These are phyloP conservation scores for Saccharomycopsis javanensis DNA, from an alignment of 805 yeast species.

Conservation along the genomic window DNA sequence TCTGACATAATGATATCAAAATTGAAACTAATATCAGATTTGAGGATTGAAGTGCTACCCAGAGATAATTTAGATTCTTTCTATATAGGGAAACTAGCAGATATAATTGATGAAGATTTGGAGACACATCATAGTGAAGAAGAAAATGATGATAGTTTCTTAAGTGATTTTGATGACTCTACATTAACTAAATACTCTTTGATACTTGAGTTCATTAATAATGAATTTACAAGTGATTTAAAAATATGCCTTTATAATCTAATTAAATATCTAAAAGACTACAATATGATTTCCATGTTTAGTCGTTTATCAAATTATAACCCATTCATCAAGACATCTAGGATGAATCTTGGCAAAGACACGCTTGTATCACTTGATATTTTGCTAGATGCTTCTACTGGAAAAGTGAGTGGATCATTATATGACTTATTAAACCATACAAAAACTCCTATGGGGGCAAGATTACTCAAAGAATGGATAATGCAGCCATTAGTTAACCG, in stretches of 20 bases:
- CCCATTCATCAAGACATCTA: constrained; percentile 38
- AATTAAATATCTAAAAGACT: constrained; percentile 49
- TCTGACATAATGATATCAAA: constrained; percentile 8
- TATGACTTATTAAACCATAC: constrained; percentile 79
- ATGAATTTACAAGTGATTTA: background rate
- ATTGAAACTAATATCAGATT: constrained; percentile 24
- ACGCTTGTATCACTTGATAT: constrained; percentile 69
- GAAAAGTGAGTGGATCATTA: constrained; percentile 53
- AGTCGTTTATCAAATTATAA: constrained; percentile 39
- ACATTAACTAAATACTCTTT: background rate
- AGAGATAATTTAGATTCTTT: background rate
- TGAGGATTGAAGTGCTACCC: background rate
- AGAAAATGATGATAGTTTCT: background rate
- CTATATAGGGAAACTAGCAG: background rate
- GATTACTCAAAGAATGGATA: constrained; percentile 65
- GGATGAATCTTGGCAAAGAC: constrained; percentile 51
- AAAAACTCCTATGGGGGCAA: constrained; percentile 61
- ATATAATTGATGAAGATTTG: background rate
- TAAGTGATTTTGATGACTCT: background rate
- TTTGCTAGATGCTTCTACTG: constrained; percentile 53
- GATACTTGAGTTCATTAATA: background rate
- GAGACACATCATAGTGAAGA: background rate
- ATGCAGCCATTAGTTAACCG: constrained; percentile 55
- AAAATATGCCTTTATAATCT: constrained; percentile 22
- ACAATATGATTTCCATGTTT: constrained; percentile 49